Evolutionary conservation across 2,329 filamentous ascomycete species (phyloP).

Genomic region (Aspergillus quadrilineatus): DNA sequence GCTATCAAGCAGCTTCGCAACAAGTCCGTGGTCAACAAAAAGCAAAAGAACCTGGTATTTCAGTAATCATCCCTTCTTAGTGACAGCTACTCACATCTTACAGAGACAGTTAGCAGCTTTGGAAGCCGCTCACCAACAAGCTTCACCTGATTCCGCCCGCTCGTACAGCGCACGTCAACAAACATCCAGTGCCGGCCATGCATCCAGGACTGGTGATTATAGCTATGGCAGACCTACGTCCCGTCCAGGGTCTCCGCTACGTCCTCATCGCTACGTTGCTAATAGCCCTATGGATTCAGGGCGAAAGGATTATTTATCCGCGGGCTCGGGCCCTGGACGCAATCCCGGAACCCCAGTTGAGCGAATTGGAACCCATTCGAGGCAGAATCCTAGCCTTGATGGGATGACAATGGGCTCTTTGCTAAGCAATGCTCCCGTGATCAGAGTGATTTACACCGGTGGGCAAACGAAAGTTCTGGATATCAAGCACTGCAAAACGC

Average conservation of each 20-base stretch:
- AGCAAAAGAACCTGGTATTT: constrained; percentile 80
- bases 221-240: constrained; percentile 60
- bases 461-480: constrained; percentile 92
- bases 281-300: constrained; percentile 54
- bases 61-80: constrained; percentile 10
- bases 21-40: constrained; percentile 72
- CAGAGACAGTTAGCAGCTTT: constrained; percentile 83
- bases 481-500: constrained; percentile 84
- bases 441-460: constrained; percentile 87
- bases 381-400: constrained; percentile 81
- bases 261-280: constrained; percentile 60
- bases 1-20: constrained; percentile 80
- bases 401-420: constrained; percentile 81
- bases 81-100: constrained; percentile 18
- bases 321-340: constrained; percentile 54
- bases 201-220: constrained; percentile 51
- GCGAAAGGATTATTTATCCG: constrained; percentile 59
- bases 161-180: constrained; percentile 56
- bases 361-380: constrained; percentile 67
- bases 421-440: constrained; percentile 82
- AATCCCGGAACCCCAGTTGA: constrained; percentile 64
- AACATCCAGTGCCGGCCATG: constrained; percentile 59
- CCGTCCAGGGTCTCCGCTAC: constrained; percentile 69
- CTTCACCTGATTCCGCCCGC: constrained; percentile 64
- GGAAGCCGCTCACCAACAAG: constrained; percentile 62